These are phyloP conservation scores for Hypoxylon fragiforme DNA, from an alignment of 495 filamentous ascomycete genomes.

Conservation along the genomic window DNA sequence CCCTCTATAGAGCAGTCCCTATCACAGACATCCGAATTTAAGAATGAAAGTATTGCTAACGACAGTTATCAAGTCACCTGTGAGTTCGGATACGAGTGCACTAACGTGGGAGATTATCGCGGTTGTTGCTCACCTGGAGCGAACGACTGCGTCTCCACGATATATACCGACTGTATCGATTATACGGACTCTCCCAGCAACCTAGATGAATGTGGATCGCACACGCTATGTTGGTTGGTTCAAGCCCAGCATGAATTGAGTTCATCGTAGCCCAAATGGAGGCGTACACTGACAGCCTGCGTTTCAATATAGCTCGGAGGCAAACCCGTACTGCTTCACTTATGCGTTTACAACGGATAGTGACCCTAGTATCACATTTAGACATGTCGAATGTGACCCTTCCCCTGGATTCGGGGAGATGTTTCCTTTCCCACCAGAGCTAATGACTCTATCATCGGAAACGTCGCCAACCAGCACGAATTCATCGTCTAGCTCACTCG, in stretches of 20 bases:
- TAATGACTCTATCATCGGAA: slow-evolving; percentile 10
- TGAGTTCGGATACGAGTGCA: slow-evolving; percentile 29
- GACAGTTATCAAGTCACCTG: slow-evolving; percentile 27
- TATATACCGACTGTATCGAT: slow-evolving; percentile 33
- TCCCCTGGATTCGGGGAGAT: slow-evolving; percentile 27
- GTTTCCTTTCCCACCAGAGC: slow-evolving; percentile 30
- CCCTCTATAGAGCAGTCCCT: neutral
- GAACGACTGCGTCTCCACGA: slow-evolving; percentile 25
- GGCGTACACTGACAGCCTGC: neutral
- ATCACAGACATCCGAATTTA: neutral
- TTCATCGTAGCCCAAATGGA: neutral
- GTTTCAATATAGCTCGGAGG: slow-evolving; percentile 9
- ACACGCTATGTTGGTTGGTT: slow-evolving; percentile 37
- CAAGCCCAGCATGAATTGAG: neutral
- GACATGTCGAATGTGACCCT: slow-evolving; percentile 27
- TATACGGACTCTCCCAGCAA: slow-evolving; percentile 10
- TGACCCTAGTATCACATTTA: slow-evolving; percentile 19
- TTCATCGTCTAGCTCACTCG: neutral
- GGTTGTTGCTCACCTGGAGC: slow-evolving; percentile 30
- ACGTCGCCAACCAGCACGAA: slow-evolving; percentile 2
- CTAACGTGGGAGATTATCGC: slow-evolving; percentile 28
- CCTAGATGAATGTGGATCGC: slow-evolving; percentile 18
- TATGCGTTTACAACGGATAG: slow-evolving; percentile 24
- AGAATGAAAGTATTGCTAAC: slow-evolving; percentile 2
- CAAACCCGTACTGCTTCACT: slow-evolving; percentile 25